These are phyloP conservation scores for Rhododendron vialii DNA, from an alignment of 148 eudicot genomes.

Conservation along the genomic window DNA sequence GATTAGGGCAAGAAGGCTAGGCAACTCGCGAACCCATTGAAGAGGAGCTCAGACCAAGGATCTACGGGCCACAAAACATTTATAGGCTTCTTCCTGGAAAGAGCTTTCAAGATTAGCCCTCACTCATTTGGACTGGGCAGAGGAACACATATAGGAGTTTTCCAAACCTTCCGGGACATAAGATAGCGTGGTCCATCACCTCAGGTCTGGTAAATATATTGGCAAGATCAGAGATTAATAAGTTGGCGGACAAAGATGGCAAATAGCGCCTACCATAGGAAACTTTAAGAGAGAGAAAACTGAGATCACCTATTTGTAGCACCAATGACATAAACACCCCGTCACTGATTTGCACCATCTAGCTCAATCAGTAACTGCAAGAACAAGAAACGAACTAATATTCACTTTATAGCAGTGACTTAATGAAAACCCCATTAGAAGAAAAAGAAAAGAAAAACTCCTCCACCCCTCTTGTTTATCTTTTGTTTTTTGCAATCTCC, in stretches of 20 bases:
- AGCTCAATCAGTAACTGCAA: conserved; percentile 74
- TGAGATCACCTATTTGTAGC: conserved; percentile 72
- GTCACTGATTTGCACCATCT: conserved; percentile 63
- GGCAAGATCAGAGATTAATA: too few relatives aligned
- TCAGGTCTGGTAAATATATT: conserved; percentile 49
- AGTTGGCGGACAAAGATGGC: too few relatives aligned
- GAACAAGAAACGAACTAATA: too few relatives aligned
- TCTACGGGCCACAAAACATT: conserved; percentile 12
- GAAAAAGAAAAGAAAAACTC: too few relatives aligned
- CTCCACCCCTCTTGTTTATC: too few relatives aligned
- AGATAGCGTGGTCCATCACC: conserved; percentile 66
- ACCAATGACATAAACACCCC: conserved; percentile 80
- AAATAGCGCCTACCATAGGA: too few relatives aligned
- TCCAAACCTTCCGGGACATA: conserved; percentile 81
- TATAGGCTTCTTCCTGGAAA: conserved; percentile 53
- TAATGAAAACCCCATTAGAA: too few relatives aligned
- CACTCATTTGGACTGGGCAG: conserved; percentile 65
- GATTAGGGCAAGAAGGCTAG: too few relatives aligned
- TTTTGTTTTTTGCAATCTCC: too few relatives aligned
- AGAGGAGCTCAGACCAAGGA: too few relatives aligned
- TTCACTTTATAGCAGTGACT: too few relatives aligned
- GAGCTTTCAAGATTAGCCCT: conserved; percentile 67
- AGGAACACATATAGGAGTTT: conserved; percentile 67
- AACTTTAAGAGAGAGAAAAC: not conserved
- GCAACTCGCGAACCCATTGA: too few relatives aligned